Conservation (phyloP, 192 early-diverging fungal species). For the Coemansia sp. region DNA sequence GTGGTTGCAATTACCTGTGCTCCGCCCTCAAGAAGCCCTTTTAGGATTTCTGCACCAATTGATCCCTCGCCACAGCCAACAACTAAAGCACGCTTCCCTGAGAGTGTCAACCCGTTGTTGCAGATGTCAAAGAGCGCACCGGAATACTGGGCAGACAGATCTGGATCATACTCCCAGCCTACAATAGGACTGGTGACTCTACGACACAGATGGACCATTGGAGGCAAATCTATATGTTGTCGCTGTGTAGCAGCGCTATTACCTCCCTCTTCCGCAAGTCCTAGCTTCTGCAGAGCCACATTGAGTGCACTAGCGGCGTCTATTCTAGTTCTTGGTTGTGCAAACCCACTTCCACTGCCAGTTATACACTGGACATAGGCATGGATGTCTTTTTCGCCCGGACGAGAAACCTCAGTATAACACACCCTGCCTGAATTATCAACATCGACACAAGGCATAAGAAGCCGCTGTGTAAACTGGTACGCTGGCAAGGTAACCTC, state of each 20-base stretch:
- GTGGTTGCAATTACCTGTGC: constrained; percentile 89
- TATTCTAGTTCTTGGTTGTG: not conserved
- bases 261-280: not conserved
- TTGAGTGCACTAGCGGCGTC: constrained; percentile 11
- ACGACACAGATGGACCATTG: constrained; percentile 70
- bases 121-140: constrained; percentile 73
- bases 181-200: constrained; percentile 51
- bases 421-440: constrained; percentile 1
- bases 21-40: constrained; percentile 83
- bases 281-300: constrained; percentile 27
- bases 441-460: constrained; percentile 72
- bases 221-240: constrained; percentile 19
- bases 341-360: not conserved
- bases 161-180: constrained; percentile 70
- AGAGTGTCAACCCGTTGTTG: constrained; percentile 78
- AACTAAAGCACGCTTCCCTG: constrained; percentile 72
- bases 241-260: not conserved
- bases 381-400: constrained; percentile 16
- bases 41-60: constrained; percentile 89
- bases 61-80: constrained; percentile 90
- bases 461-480: constrained; percentile 77
- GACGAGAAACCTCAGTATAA: constrained; percentile 27
- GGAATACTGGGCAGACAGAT: constrained; percentile 68
- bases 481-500: constrained; percentile 73
- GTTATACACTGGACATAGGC: constrained; percentile 23